A percentile compares a stretch with the other conserved stretches of the same genome.
Evolutionary conservation across 139 green algal species (phyloP).

Genomic region (Desmodesmus armatus): DNA sequence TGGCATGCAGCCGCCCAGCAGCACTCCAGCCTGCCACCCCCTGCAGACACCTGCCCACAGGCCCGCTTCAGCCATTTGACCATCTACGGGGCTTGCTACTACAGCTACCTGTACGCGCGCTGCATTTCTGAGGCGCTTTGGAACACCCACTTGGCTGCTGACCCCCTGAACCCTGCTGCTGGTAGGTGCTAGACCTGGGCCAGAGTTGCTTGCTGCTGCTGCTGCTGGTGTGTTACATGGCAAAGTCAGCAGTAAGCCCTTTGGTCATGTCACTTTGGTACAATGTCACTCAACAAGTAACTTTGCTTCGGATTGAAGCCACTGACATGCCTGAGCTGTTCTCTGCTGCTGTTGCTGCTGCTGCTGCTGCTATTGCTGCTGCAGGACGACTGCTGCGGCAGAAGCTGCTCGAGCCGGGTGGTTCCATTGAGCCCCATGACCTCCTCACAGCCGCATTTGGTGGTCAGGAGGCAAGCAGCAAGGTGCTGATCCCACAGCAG

Average conservation of each 20-base stretch:
- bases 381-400: constrained; percentile 14
- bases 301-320: neutral
- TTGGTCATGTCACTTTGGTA: neutral
- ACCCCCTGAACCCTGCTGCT: constrained; percentile 54
- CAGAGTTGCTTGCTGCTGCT: neutral
- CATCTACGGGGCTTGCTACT: constrained; percentile 87
- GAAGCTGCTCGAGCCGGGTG: constrained; percentile 44
- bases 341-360: neutral
- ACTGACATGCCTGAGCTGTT: neutral
- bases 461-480: neutral
- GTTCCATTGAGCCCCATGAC: constrained; percentile 39
- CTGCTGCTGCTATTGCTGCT: neutral
- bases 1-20: constrained; percentile 42
- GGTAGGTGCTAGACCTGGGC: constrained; percentile 37
- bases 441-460: constrained; percentile 40
- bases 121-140: constrained; percentile 77
- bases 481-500: neutral
- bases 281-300: neutral
- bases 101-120: constrained; percentile 85
- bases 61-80: constrained; percentile 81
- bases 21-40: constrained; percentile 45
- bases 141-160: constrained; percentile 60
- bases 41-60: constrained; percentile 54
- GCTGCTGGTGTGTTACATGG: neutral
- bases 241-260: neutral